phyloP scores from a whole-genome alignment of 2,329 filamentous ascomycete genomes.

The Penicillium sp. region DNA sequence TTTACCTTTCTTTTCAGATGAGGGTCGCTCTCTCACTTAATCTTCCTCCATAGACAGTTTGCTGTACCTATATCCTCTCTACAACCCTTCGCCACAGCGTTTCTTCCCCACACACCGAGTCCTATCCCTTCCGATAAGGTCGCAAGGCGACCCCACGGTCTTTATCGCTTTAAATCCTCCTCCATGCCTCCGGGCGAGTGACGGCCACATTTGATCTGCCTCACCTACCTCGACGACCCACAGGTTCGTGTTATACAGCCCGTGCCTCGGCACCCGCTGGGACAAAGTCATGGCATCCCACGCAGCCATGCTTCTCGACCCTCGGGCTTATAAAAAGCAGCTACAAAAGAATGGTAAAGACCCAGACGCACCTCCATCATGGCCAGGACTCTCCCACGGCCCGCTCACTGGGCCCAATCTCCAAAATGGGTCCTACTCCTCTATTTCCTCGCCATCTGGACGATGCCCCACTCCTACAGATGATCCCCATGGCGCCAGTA shows the following conservation, averaged over 20 bases:
- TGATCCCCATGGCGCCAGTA: slow-evolving; percentile 22
- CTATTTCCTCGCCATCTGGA: slow-evolving; percentile 19
- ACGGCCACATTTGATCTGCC: not conserved
- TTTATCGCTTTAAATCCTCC: slow-evolving; percentile 3
- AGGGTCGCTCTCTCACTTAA: not conserved
- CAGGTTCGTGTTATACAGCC: not conserved
- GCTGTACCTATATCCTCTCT: not conserved
- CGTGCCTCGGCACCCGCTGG: slow-evolving; percentile 15
- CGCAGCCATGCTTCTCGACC: slow-evolving; percentile 50
- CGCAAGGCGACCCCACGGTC: slow-evolving; percentile 7
- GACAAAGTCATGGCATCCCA: slow-evolving; percentile 42
- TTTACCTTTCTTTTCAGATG: not conserved
- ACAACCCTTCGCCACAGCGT: slow-evolving; percentile 9
- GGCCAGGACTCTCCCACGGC: slow-evolving; percentile 18
- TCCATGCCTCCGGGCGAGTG: slow-evolving; percentile 3
- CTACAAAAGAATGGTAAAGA: slow-evolving; percentile 41
- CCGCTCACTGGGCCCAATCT: slow-evolving; percentile 2
- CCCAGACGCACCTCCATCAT: slow-evolving; percentile 16
- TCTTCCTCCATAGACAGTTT: not conserved
- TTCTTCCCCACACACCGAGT: slow-evolving; percentile 5
- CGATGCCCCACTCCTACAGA: slow-evolving; percentile 21
- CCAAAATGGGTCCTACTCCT: slow-evolving; percentile 21
- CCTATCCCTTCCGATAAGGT: slow-evolving; percentile 21
- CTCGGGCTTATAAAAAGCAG: slow-evolving; percentile 45
- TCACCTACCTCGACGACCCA: not conserved